A percentile compares a stretch with the other conserved stretches of the same genome.
Evolutionary conservation across 352 stramenopile genomes (phyloP).

Genomic region (Phytophthora quininea): DNA sequence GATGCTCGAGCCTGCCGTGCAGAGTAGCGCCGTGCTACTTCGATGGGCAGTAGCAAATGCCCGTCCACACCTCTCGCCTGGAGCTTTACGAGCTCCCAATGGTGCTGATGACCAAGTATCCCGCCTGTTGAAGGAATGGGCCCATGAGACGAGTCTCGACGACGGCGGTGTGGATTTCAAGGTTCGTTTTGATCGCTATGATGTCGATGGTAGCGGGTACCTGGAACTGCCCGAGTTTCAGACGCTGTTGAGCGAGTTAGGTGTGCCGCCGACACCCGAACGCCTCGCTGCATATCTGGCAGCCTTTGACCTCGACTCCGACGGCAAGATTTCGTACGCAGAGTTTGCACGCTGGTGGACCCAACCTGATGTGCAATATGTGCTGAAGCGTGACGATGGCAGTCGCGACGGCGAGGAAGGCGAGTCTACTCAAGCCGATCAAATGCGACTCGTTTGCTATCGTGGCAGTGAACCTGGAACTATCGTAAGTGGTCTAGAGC

Average conservation of each 20-base stretch:
- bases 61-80: slow-evolving; percentile 52
- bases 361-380: slow-evolving; percentile 76
- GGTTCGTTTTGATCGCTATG: slow-evolving; percentile 79
- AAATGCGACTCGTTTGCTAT: slow-evolving; percentile 80
- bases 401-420: slow-evolving; percentile 11
- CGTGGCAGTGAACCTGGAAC: slow-evolving; percentile 57
- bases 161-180: slow-evolving; percentile 74
- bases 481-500: slow-evolving; percentile 64
- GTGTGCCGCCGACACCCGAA: slow-evolving; percentile 79
- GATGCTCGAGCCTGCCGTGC: slow-evolving; percentile 37
- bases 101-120: slow-evolving; percentile 62
- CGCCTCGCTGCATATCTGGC: slow-evolving; percentile 83
- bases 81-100: slow-evolving; percentile 53
- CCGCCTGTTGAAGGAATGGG: slow-evolving; percentile 85
- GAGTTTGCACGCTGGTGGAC: slow-evolving; percentile 93
- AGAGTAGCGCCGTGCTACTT: slow-evolving; percentile 48
- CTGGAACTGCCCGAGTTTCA: slow-evolving; percentile 88
- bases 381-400: slow-evolving; percentile 75
- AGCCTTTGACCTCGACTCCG: slow-evolving; percentile 80
- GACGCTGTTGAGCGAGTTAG: slow-evolving; percentile 86
- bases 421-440: slow-evolving; percentile 16
- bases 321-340: slow-evolving; percentile 85
- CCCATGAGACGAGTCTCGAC: slow-evolving; percentile 79
- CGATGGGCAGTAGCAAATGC: slow-evolving; percentile 56
- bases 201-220: slow-evolving; percentile 72